Conservation (phyloP, 495 filamentous ascomycete genomes). For the Friedmanniomyces simplex region DNA sequence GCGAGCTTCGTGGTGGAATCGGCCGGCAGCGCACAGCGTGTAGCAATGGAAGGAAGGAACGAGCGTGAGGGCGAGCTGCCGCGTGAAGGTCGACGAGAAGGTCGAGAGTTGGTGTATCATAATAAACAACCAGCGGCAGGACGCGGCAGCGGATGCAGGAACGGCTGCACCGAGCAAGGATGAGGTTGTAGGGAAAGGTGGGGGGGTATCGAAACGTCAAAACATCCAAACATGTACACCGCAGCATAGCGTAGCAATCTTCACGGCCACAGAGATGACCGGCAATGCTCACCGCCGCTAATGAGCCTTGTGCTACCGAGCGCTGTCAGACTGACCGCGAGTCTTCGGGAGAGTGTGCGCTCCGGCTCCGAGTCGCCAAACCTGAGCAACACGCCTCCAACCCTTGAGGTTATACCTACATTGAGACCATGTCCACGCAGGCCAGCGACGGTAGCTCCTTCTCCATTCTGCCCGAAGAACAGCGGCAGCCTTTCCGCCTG, state of each 20-base stretch:
- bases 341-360: too few species aligned
- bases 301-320: too few species aligned
- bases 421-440: slow-evolving; percentile 50
- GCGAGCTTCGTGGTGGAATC: not conserved
- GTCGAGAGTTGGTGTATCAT: not conserved
- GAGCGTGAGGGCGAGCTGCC: slow-evolving; percentile 2
- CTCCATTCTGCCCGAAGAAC: slow-evolving; percentile 41
- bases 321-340: too few species aligned
- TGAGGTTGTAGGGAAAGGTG: not conserved
- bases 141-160: not conserved
- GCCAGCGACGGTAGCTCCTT: slow-evolving; percentile 50
- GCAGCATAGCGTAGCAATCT: too few species aligned
- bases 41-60: not conserved
- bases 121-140: not conserved
- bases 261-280: not conserved
- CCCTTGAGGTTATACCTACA: not conserved
- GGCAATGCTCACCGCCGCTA: too few species aligned
- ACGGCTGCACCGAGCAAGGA: not conserved
- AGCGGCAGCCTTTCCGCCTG: slow-evolving; percentile 56
- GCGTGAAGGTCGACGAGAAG: not conserved
- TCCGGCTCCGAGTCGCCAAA: not conserved
- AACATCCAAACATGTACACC: too few species aligned
- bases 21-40: not conserved
- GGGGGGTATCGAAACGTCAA: too few species aligned
- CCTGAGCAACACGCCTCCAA: not conserved